Evolutionary conservation across 148 eudicot species (phyloP).

Genomic region (Camellia japonica): DNA sequence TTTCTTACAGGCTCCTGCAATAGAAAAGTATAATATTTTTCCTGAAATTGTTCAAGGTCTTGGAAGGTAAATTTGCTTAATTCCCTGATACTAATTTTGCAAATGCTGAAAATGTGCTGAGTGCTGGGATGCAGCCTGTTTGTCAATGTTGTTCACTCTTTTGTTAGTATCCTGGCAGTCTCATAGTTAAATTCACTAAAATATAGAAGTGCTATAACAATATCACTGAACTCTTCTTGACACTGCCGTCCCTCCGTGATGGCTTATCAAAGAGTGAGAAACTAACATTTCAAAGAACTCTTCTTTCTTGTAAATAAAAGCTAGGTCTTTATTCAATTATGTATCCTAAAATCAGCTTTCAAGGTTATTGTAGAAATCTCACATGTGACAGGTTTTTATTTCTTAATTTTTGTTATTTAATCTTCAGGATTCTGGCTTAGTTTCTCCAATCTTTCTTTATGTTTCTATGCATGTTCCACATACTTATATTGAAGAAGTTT

Average conservation of each 20-base stretch:
- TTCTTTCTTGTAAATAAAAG: background rate
- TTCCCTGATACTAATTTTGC: background rate
- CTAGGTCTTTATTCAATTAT: background rate
- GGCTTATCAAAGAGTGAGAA: background rate
- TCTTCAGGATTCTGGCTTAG: background rate
- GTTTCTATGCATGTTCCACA: background rate
- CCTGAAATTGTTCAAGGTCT: slow-evolving; percentile 74
- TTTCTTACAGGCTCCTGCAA: slow-evolving; percentile 64
- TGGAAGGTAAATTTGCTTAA: slow-evolving; percentile 56
- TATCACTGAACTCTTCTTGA: background rate
- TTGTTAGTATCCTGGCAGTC: too few species aligned
- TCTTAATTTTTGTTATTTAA: background rate
- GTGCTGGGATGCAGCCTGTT: background rate
- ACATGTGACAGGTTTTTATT: background rate
- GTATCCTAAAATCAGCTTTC: background rate
- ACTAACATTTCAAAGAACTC: background rate
- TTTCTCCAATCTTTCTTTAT: background rate
- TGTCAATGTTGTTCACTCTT: too few species aligned
- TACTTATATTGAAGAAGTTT: background rate
- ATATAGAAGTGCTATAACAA: background rate
- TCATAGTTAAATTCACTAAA: background rate
- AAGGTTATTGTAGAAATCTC: background rate
- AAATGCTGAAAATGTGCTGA: background rate
- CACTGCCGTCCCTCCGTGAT: background rate
- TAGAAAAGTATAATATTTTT: slow-evolving; percentile 55